phyloP scores from a whole-genome alignment of 495 filamentous ascomycete genomes.

The Aspergillus haitiensis region DNA sequence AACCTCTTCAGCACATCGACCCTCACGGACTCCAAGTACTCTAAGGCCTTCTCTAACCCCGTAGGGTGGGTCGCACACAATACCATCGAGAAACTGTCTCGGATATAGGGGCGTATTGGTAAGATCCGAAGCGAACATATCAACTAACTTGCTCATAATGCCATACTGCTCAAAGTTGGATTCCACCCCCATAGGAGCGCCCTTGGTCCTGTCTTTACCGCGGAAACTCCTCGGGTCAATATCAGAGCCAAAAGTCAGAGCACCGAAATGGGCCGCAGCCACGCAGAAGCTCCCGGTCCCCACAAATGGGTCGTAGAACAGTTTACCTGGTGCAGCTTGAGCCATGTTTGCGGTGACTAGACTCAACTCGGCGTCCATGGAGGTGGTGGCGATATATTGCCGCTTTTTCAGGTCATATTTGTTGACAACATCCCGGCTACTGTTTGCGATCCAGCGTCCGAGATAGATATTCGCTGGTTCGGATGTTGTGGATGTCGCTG shows the following conservation, averaged over 20 bases:
- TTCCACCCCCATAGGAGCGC: slow-evolving; percentile 51
- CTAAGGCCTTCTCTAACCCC: slow-evolving; percentile 92
- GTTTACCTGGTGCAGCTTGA: slow-evolving; percentile 73
- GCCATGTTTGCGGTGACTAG: slow-evolving; percentile 92
- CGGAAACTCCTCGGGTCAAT: slow-evolving; percentile 88
- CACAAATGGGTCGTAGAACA: slow-evolving; percentile 92
- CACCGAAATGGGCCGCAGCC: slow-evolving; percentile 86
- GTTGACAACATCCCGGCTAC: slow-evolving; percentile 63
- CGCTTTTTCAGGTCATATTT: slow-evolving; percentile 91
- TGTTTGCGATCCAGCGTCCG: slow-evolving; percentile 64
- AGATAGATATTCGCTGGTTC: slow-evolving; percentile 66
- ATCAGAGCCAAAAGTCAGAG: slow-evolving; percentile 76
- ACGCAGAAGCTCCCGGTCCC: slow-evolving; percentile 91
- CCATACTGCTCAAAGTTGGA: slow-evolving; percentile 88
- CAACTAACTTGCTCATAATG: slow-evolving; percentile 60
- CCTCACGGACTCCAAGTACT: slow-evolving; percentile 78
- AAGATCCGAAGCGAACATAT: slow-evolving; percentile 80
- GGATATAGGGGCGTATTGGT: slow-evolving; percentile 79
- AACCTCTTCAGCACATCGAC: slow-evolving; percentile 57
- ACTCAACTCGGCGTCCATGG: slow-evolving; percentile 92
- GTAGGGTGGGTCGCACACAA: slow-evolving; percentile 97
- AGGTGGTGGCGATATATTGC: slow-evolving; percentile 89
- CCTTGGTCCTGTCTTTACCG: slow-evolving; percentile 58
- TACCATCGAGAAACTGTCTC: slow-evolving; percentile 69
- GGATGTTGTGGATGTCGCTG: not conserved